Percentiles rank a stretch among this genome's conserved stretches.
phyloP scores from a whole-genome alignment of 257 asterid species.

The Solanum pinnatisectum region DNA sequence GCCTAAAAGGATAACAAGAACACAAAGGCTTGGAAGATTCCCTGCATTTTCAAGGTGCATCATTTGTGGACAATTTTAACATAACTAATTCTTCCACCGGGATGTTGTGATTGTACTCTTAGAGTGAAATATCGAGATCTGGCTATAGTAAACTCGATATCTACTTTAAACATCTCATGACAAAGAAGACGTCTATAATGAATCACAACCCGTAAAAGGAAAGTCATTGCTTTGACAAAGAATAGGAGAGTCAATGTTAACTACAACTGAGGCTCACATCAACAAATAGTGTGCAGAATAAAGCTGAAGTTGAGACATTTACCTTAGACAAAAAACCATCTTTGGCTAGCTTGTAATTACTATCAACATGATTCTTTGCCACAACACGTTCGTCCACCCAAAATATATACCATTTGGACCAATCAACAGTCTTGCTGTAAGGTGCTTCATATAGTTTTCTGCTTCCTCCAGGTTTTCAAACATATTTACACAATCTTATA shows the following conservation, averaged over 20 bases:
- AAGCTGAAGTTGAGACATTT: not conserved
- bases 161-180: not conserved
- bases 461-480: slow-evolving; percentile 9
- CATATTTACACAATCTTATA: not conserved
- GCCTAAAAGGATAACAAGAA: not conserved
- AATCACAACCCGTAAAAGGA: not conserved
- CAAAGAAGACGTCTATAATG: not conserved
- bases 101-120: not conserved
- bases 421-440: slow-evolving; percentile 77
- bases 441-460: slow-evolving; percentile 89
- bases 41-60: not conserved
- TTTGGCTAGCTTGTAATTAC: slow-evolving; percentile 84
- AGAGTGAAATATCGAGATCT: not conserved
- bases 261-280: not conserved
- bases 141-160: not conserved
- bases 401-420: slow-evolving; percentile 86
- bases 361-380: slow-evolving; percentile 71
- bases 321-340: slow-evolving; percentile 84
- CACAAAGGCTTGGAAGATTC: not conserved
- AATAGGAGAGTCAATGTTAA: not conserved
- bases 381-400: slow-evolving; percentile 95
- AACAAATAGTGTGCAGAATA: not conserved
- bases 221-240: not conserved
- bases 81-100: not conserved
- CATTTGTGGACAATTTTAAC: not conserved